Conservation (phyloP, 2,329 filamentous ascomycete species). For the Nannizziopsis arthrosporioides region DNA sequence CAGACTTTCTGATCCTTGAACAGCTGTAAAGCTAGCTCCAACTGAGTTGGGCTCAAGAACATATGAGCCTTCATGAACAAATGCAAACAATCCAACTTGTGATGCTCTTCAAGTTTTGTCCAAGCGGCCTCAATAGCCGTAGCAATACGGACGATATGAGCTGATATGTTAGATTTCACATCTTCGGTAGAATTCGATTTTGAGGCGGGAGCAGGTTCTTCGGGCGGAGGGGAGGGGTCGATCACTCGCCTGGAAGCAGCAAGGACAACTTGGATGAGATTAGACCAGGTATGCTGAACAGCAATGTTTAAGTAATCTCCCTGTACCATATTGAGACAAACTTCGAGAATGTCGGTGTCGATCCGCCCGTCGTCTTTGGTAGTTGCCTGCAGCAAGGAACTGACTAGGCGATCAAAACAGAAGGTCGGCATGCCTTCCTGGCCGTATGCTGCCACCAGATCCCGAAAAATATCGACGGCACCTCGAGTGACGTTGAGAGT, state of each 20-base stretch:
- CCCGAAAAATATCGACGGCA: constrained; percentile 31
- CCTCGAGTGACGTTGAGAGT: constrained; percentile 33
- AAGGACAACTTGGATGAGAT: constrained; percentile 27
- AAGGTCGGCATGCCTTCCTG: constrained; percentile 30
- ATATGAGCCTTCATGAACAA: constrained; percentile 29
- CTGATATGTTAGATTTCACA: constrained; percentile 25
- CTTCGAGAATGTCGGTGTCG: constrained; percentile 31
- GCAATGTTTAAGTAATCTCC: constrained; percentile 27
- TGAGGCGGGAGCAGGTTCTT: constrained; percentile 11
- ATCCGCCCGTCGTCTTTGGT: constrained; percentile 30
- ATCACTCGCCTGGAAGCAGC: constrained; percentile 26
- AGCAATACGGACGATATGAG: constrained; percentile 29
- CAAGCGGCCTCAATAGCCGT: constrained; percentile 28
- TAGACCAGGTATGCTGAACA: constrained; percentile 19
- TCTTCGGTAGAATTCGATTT: no score
- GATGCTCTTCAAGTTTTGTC: constrained; percentile 27
- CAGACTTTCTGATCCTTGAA: constrained; percentile 26
- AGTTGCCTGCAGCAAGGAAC: constrained; percentile 25
- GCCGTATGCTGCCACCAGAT: constrained; percentile 31
- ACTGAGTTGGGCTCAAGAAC: constrained; percentile 29
- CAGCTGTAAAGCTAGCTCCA: constrained; percentile 29
- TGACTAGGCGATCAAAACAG: constrained; percentile 28
- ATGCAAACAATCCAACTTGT: constrained; percentile 26
- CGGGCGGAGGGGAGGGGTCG: constrained; percentile 19
- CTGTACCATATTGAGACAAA: constrained; percentile 31